phyloP scores from a whole-genome alignment of 768 basidiomycete species.

The Mycena haematopus region DNA sequence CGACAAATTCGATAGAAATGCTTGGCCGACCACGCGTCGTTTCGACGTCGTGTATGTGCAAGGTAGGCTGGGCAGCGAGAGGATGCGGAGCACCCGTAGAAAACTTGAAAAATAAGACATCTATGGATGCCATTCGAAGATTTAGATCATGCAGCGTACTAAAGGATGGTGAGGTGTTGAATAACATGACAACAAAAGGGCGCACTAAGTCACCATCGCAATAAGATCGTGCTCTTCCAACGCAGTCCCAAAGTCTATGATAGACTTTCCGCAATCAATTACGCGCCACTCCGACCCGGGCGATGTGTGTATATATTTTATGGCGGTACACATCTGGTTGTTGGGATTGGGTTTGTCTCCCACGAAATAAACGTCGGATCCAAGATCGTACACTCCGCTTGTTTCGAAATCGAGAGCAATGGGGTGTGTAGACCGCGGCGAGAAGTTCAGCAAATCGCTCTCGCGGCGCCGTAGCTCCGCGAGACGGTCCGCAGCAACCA shows the following conservation, averaged over 20 bases:
- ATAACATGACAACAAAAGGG: neutral
- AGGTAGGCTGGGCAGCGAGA: slow-evolving; percentile 3
- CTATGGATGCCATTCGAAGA: slow-evolving; percentile 2
- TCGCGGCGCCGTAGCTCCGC: neutral
- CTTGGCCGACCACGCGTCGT: neutral
- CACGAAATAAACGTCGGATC: neutral
- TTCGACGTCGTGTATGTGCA: slow-evolving; percentile 7
- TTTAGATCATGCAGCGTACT: neutral
- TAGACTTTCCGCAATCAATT: slow-evolving; percentile 6
- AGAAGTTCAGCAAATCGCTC: slow-evolving; percentile 5
- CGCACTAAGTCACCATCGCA: slow-evolving; percentile 21
- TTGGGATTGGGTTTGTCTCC: neutral
- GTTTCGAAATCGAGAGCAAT: neutral
- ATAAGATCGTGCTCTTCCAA: slow-evolving; percentile 27
- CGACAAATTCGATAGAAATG: slow-evolving; percentile 9
- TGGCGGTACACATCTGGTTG: neutral
- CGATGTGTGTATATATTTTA: slow-evolving; percentile 11
- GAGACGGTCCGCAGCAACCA: slow-evolving; percentile 8
- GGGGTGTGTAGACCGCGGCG: neutral
- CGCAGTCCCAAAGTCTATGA: slow-evolving; percentile 20
- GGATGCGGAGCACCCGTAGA: slow-evolving; percentile 20
- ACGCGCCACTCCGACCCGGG: slow-evolving; percentile 8
- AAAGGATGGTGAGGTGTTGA: neutral
- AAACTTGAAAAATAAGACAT: slow-evolving; percentile 7
- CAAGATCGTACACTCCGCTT: neutral